phyloP scores from a whole-genome alignment of 768 basidiomycete species.

The Phanerochaete sordida region DNA sequence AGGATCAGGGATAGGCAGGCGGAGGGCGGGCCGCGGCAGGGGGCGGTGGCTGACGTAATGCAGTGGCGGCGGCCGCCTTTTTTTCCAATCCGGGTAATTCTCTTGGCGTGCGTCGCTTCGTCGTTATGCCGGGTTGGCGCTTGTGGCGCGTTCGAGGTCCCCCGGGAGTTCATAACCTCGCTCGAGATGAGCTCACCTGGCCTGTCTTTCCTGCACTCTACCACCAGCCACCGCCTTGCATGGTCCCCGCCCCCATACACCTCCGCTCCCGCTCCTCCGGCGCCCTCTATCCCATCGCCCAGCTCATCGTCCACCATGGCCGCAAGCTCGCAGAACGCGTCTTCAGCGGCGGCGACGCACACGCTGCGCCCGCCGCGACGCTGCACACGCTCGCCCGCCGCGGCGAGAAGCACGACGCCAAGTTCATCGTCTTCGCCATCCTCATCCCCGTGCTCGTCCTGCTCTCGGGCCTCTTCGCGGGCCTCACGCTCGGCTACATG shows the following conservation, averaged over 20 bases:
- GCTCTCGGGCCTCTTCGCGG: constrained; percentile 78
- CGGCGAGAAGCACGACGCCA: constrained; percentile 18
- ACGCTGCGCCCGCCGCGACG: neutral
- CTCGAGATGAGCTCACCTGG: neutral
- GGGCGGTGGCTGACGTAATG: too few relatives aligned
- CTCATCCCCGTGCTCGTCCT: constrained; percentile 79
- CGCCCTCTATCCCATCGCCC: constrained; percentile 6
- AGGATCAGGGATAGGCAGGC: too few relatives aligned
- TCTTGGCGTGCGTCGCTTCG: neutral
- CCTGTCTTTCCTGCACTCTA: neutral
- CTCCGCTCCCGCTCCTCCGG: constrained; percentile 7
- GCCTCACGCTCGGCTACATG: constrained; percentile 85
- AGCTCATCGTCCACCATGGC: constrained; percentile 8
- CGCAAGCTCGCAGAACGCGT: constrained; percentile 8
- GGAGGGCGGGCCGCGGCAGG: too few relatives aligned
- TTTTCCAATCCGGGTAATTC: too few relatives aligned
- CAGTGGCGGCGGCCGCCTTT: neutral
- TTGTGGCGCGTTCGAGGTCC: neutral
- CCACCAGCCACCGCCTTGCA: constrained; percentile 5
- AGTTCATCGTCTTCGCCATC: constrained; percentile 36
- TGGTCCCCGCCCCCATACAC: constrained; percentile 12
- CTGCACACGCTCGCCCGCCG: constrained; percentile 27
- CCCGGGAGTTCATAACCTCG: neutral
- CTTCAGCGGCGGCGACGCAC: neutral
- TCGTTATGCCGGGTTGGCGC: neutral